phyloP scores from a whole-genome alignment of 2,329 filamentous ascomycete species.

The Allantophomopsis lycopodina region DNA sequence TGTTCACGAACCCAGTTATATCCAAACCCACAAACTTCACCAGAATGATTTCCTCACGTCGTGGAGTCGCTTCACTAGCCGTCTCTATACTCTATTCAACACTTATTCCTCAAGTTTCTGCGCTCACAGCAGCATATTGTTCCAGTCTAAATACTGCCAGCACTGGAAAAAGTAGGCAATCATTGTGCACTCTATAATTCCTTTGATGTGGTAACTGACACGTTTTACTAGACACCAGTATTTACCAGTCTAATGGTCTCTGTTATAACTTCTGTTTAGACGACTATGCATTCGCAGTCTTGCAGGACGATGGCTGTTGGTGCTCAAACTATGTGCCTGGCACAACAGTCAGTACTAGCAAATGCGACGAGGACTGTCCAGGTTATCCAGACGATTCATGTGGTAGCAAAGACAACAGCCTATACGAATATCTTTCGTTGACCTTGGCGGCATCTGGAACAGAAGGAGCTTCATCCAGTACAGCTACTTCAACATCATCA shows the following conservation, averaged over 20 bases:
- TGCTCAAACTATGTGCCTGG: conserved; percentile 57
- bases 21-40: no score
- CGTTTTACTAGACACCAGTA: conserved; percentile 30
- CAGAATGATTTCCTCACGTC: no score
- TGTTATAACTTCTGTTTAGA: conserved; percentile 46
- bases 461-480: not conserved
- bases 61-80: no score
- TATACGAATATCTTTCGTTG: conserved; percentile 54
- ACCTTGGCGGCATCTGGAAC: conserved; percentile 40
- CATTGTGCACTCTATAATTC: conserved; percentile 10
- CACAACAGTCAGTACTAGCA: conserved; percentile 21
- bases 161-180: conserved; percentile 25
- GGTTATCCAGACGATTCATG: conserved; percentile 56
- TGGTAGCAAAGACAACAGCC: conserved; percentile 37
- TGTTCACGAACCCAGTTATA: no score
- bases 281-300: conserved; percentile 52
- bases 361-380: conserved; percentile 48
- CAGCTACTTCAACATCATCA: not conserved
- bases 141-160: conserved; percentile 30
- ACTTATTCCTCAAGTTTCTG: conserved; percentile 4
- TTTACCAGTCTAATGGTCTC: conserved; percentile 56
- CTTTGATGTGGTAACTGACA: conserved; percentile 3
- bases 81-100: no score
- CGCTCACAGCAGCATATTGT: conserved; percentile 22
- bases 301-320: conserved; percentile 56